Conservation (phyloP, 805 yeast genomes). For the Cyberlindnera mississippiensis region DNA sequence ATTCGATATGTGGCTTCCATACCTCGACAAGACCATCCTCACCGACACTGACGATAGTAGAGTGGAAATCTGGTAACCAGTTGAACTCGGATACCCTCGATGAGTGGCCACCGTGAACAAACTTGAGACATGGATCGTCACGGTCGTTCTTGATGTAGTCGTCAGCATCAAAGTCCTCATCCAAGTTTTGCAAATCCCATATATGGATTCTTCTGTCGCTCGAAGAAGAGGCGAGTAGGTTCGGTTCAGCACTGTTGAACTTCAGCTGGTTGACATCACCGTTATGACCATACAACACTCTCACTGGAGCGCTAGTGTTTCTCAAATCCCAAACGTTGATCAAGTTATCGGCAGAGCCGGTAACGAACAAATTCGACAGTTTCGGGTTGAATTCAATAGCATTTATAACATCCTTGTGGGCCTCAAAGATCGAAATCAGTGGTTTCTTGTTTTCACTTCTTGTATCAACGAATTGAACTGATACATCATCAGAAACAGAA, state of each 20-base stretch:
- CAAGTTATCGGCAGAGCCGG: slow-evolving; percentile 76
- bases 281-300: slow-evolving; percentile 66
- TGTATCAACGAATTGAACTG: slow-evolving; percentile 58
- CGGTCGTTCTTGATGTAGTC: slow-evolving; percentile 52
- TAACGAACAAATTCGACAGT: slow-evolving; percentile 52
- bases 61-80: slow-evolving; percentile 58
- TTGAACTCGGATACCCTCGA: slow-evolving; percentile 61
- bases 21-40: slow-evolving; percentile 74
- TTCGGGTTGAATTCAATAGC: slow-evolving; percentile 63
- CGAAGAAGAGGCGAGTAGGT: slow-evolving; percentile 51
- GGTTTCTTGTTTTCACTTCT: slow-evolving; percentile 38
- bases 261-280: slow-evolving; percentile 52
- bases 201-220: slow-evolving; percentile 67
- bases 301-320: slow-evolving; percentile 51
- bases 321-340: slow-evolving; percentile 74
- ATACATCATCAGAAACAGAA: slow-evolving; percentile 65
- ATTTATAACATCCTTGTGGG: slow-evolving; percentile 61
- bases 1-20: slow-evolving; percentile 50
- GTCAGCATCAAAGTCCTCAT: slow-evolving; percentile 50
- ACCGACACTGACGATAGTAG: slow-evolving; percentile 62
- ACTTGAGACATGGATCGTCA: slow-evolving; percentile 72
- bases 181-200: slow-evolving; percentile 68
- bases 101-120: slow-evolving; percentile 87
- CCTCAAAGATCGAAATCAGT: slow-evolving; percentile 40
- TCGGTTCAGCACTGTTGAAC: slow-evolving; percentile 48